phyloP scores from a whole-genome alignment of 164 flowering plant species.

The Vitis rotundifolia region DNA sequence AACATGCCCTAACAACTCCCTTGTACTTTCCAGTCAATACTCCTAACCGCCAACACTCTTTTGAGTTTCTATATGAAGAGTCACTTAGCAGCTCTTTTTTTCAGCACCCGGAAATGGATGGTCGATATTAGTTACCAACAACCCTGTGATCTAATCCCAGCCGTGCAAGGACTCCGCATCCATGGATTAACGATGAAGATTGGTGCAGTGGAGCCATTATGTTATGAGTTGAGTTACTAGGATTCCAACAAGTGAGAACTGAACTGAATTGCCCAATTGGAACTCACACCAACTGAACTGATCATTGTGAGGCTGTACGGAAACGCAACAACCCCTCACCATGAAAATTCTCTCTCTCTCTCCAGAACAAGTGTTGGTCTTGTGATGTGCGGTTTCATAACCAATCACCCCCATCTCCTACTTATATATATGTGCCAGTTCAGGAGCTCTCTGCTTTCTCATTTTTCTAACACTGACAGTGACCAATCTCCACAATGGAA shows the following conservation, averaged over 20 bases:
- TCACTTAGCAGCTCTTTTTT: too few relatives aligned
- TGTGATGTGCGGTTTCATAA: constrained; percentile 8
- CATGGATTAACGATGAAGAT: too few relatives aligned
- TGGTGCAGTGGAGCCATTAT: too few relatives aligned
- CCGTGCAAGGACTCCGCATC: too few relatives aligned
- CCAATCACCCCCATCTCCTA: neutral
- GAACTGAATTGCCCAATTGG: too few relatives aligned
- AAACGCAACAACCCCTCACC: neutral
- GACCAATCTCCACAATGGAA: constrained; percentile 9
- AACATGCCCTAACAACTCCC: neutral
- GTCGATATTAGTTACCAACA: too few relatives aligned
- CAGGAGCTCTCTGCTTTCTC: neutral
- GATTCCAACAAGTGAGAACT: too few relatives aligned
- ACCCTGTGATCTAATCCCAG: neutral
- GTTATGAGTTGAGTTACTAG: too few relatives aligned
- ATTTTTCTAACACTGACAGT: neutral
- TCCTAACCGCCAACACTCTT: neutral
- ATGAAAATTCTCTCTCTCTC: constrained; percentile 4
- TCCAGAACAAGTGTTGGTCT: neutral
- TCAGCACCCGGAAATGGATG: too few relatives aligned
- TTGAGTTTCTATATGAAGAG: too few relatives aligned
- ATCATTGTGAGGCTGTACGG: neutral
- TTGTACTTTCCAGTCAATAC: constrained; percentile 16
- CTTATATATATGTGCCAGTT: neutral
- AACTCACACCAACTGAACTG: neutral